Percentiles rank a stretch among this genome's conserved stretches.
phyloP scores from a whole-genome alignment of 1,284 basidiomycete species.

The Cerrena zonata region DNA sequence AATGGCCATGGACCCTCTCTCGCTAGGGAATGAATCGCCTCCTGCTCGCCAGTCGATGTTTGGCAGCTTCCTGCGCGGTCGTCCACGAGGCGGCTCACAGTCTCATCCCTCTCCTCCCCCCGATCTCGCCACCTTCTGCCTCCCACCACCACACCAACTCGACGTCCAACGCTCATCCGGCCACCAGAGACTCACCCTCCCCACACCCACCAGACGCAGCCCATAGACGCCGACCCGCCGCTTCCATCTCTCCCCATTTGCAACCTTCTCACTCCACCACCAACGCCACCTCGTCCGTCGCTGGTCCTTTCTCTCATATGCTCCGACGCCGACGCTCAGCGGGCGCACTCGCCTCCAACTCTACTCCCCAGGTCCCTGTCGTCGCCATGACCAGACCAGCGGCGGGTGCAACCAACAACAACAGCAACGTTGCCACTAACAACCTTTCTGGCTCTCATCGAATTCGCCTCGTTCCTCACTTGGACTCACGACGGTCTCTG shows the following conservation, averaged over 20 bases:
- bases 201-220: slow-evolving; percentile 20
- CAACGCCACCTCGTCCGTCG: slow-evolving; percentile 19
- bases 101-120: slow-evolving; percentile 31
- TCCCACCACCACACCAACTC: slow-evolving; percentile 26
- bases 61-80: slow-evolving; percentile 33
- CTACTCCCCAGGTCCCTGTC: slow-evolving; percentile 24
- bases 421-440: slow-evolving; percentile 6
- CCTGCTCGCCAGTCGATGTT: slow-evolving; percentile 34
- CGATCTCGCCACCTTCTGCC: slow-evolving; percentile 16
- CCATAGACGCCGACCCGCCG: slow-evolving; percentile 27
- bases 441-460: slow-evolving; percentile 35
- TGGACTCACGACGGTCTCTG: slow-evolving; percentile 84
- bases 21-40: slow-evolving; percentile 26
- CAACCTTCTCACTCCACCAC: slow-evolving; percentile 27
- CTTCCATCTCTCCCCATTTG: slow-evolving; percentile 21
- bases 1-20: slow-evolving; percentile 26
- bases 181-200: slow-evolving; percentile 24
- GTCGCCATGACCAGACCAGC: slow-evolving; percentile 24
- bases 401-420: slow-evolving; percentile 12
- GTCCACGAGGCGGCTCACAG: slow-evolving; percentile 35
- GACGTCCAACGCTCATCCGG: slow-evolving; percentile 16
- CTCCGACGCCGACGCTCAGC: slow-evolving; percentile 33
- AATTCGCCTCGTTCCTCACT: slow-evolving; percentile 87
- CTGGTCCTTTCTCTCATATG: slow-evolving; percentile 29
- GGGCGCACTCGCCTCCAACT: slow-evolving; percentile 27